Evolutionary conservation across 139 green algal genomes (phyloP), one percentile per base, ranked within the genome.

Genomic region (Chlorella sorokiniana): DNA sequence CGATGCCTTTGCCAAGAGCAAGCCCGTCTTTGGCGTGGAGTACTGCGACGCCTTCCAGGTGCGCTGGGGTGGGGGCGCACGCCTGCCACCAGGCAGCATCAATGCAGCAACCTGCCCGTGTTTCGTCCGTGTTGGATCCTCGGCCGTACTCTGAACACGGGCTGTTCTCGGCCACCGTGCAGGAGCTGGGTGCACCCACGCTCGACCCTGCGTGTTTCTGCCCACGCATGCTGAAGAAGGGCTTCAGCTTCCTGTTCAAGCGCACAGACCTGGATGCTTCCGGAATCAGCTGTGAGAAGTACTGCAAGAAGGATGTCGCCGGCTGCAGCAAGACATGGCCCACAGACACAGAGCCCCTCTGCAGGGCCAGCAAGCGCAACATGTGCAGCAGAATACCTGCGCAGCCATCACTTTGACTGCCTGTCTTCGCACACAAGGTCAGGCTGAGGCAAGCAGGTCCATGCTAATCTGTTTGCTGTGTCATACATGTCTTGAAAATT

Each of bases 211-310:
- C 38, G 14, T 73, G 67, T 22, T 52, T 73, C 38, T 73, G 67
- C 38, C 33, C 67, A 2, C 40, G 40, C 23, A 44, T 44, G 38
- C 1, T 35, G 38, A 33, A 44, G 38, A 27, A 31, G 35, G 35
- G 67, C 22, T 11, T 73, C 67, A 73, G 54, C 22, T 73, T 73
- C 22, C 67, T 73, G 67, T 54, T 45, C 67, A 73, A 73, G 22
- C 18, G 38, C 38, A 38, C 54, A 1, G 38, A 52, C 20, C 67
- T 73, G 38, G 38, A 14, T 14, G 38, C 67, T 4, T 2, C 7
- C 4, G 67, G 67, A 16, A 73, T 73, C 67, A 35, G 20, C 38
- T 73, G 67, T 38, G 33, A 14, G 2, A 7, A 33, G 1, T 54
- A 73, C 38, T 73, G 67, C 67, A 27, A 44, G 31, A 23, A 44